These are phyloP conservation scores for Tarenaya hassleriana DNA, from an alignment of 345 rosid species.

Conservation along the genomic window DNA sequence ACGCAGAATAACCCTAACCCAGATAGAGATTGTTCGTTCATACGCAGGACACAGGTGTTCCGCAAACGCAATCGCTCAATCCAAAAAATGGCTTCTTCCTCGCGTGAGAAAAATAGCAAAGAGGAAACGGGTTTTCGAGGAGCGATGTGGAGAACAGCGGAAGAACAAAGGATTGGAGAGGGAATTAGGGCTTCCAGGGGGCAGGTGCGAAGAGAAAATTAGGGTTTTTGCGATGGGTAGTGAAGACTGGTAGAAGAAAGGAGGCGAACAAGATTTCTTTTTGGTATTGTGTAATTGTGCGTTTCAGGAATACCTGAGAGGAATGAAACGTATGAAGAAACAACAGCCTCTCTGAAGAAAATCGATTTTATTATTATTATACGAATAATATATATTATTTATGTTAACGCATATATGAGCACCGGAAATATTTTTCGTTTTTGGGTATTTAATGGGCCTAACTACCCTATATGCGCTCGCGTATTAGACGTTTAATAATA, in stretches of 20 bases:
- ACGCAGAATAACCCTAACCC: no score
- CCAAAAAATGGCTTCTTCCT: slow-evolving; percentile 28
- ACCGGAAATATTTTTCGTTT: no score
- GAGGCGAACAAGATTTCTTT: slow-evolving; percentile 27
- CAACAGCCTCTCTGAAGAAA: slow-evolving; percentile 10
- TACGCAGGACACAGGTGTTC: no score
- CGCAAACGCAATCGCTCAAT: slow-evolving; percentile 8
- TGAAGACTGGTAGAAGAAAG: not conserved
- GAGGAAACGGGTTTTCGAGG: not conserved
- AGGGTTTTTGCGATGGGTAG: slow-evolving; percentile 34
- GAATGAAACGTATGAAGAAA: slow-evolving; percentile 37
- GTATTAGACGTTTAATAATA: no score
- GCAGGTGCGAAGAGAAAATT: no score
- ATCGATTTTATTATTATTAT: no score
- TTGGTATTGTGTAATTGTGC: slow-evolving; percentile 15
- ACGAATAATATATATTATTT: no score
- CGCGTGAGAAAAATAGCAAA: slow-evolving; percentile 1
- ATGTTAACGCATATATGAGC: no score
- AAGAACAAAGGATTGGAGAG: no score
- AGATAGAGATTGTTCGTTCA: no score
- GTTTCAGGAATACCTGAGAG: slow-evolving; percentile 27
- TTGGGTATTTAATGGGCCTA: no score
- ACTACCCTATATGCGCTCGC: no score
- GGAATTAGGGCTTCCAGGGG: slow-evolving; percentile 52
- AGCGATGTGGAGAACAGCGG: not conserved